Conservation (phyloP, 768 basidiomycete genomes). For the Auriscalpium vulgare region DNA sequence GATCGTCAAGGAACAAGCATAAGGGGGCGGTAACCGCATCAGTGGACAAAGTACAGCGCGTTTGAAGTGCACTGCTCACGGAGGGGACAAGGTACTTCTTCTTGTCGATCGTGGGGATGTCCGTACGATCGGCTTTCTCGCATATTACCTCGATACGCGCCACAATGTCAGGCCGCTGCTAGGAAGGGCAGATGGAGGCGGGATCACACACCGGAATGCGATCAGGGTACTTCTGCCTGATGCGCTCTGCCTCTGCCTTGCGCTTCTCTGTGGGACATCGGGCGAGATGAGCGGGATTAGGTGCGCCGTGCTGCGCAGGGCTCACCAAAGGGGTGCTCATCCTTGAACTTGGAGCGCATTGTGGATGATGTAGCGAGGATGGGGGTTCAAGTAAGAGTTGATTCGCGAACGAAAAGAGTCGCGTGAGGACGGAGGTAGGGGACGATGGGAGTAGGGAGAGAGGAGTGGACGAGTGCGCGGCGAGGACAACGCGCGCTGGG, state of each 20-base stretch:
- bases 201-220: conserved; percentile 79
- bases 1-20: neutral
- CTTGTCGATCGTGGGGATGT: conserved; percentile 99
- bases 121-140: conserved; percentile 97
- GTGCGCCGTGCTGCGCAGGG: conserved; percentile 21
- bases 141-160: conserved; percentile 76
- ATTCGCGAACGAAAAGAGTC: neutral
- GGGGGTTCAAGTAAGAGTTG: neutral
- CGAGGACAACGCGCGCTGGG: neutral
- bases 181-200: neutral
- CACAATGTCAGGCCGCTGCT: neutral
- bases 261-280: conserved; percentile 71
- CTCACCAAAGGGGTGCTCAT: conserved; percentile 97
- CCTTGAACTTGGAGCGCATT: conserved; percentile 96
- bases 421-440: neutral
- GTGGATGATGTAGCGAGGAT: neutral
- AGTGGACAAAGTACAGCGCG: too few relatives aligned
- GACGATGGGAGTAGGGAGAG: neutral
- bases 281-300: conserved; percentile 29
- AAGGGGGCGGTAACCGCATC: neutral
- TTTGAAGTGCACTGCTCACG: conserved; percentile 31
- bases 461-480: neutral
- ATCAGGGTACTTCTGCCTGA: conserved; percentile 97
- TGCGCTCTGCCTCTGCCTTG: conserved; percentile 98
- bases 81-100: conserved; percentile 99